Evolutionary conservation across 129 eudicot species (phyloP), one percentile per base, ranked within the genome.

Genomic region (Lactuca sativa): DNA sequence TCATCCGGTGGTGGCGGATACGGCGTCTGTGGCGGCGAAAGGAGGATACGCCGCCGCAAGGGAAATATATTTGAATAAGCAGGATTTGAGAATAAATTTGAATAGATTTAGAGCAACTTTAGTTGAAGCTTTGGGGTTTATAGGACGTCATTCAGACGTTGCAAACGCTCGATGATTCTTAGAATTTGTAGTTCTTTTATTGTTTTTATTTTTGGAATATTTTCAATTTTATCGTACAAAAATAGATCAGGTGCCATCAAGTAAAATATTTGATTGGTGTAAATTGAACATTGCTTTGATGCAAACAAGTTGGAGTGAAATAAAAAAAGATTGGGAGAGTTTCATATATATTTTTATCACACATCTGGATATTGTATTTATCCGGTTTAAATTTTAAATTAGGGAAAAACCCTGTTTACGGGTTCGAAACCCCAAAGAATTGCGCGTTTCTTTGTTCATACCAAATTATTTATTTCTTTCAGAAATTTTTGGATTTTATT

Each of bases 81-180:
- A 92, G 66, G 80, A 89, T 81, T n/a, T 92, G 8, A 82, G 48
- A 10, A 55, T 92, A 4, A 67, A 89, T 73, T 17, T 92, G 7
- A 62, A 12, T 2, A 84, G 95, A 68, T 86, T 92, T 49, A 79
- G 78, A 62, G 70, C 38, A 14, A 77, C 82, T 1, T 81, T 91
- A 3, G 55, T 81, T 31, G 79, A 85, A 66, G 90, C 90, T 3
- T 74, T 83, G 34, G 67, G 71, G 34, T 74, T 73, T 52, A 62
- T 85, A 32, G 82, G 82, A 32, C 74, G 76, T 4, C 70, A 61
- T 43, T 54, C n/a, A 44, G 51, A 69, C 25, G 62, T 77, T 38
- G 64, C 32, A 4, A 62, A 54, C 18, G 18, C 11, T 62, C 14
- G 60, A 62, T 69, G 32, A 47, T 25, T 25, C 30, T 25, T 25